Percentiles rank a stretch among this genome's conserved stretches.
phyloP scores from a whole-genome alignment of 768 basidiomycete species.

The Fomitopsis pulvina region DNA sequence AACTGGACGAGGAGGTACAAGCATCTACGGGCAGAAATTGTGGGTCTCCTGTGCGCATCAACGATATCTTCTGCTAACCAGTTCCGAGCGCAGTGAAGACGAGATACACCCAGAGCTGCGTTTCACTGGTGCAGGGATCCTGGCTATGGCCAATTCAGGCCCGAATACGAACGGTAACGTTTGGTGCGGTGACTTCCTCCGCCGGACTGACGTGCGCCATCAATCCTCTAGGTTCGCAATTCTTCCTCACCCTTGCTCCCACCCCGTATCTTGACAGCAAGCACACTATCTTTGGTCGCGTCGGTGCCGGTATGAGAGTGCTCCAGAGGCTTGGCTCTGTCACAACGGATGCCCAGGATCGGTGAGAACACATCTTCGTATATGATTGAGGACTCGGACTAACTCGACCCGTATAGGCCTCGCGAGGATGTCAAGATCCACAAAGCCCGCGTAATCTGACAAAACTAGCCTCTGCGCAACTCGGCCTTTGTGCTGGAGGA shows the following conservation, averaged over 20 bases:
- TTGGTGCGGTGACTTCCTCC: neutral
- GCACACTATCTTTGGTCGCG: conserved; percentile 88
- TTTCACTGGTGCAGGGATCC: conserved; percentile 93
- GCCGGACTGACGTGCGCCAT: neutral
- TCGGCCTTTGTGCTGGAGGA: too few species aligned
- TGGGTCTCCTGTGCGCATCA: conserved; percentile 27
- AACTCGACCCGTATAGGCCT: conserved; percentile 25
- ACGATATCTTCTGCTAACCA: neutral
- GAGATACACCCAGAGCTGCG: conserved; percentile 87
- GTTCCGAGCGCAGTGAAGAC: conserved; percentile 54
- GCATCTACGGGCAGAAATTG: conserved; percentile 88
- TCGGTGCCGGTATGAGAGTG: conserved; percentile 86
- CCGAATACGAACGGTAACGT: conserved; percentile 77
- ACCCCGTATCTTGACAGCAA: conserved; percentile 83
- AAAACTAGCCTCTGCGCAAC: too few species aligned
- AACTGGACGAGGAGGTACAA: conserved; percentile 87
- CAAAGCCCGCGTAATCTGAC: conserved; percentile 48
- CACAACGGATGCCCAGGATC: conserved; percentile 81
- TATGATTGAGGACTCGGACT: neutral
- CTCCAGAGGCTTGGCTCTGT: conserved; percentile 90
- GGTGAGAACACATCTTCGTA: conserved; percentile 37
- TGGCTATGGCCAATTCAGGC: conserved; percentile 97
- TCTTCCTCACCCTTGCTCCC: conserved; percentile 82
- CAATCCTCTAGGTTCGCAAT: conserved; percentile 75
- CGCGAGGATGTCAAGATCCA: conserved; percentile 88